These are phyloP conservation scores for Fusarium miscanthi DNA, from an alignment of 2,329 filamentous ascomycete species.

Conservation along the genomic window DNA sequence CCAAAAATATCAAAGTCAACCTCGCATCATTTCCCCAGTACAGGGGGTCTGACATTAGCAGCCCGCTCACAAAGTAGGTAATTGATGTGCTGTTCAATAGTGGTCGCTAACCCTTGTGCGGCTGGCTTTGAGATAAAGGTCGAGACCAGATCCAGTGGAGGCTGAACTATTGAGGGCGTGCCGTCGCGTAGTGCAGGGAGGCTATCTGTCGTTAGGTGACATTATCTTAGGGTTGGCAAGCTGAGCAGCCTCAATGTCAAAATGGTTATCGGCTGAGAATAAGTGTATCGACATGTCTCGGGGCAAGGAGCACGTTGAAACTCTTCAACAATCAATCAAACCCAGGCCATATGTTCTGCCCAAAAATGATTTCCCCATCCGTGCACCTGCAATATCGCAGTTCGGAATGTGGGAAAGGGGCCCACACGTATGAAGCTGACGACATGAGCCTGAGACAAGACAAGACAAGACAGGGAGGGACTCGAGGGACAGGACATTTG, in stretches of 20 bases:
- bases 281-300: conserved; percentile 17
- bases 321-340: conserved; percentile 8
- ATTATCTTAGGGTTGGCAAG: not conserved
- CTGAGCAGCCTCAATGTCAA: conserved; percentile 4
- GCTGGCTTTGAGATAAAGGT: conserved; percentile 10
- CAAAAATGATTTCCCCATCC: conserved; percentile 30
- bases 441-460: conserved; percentile 23
- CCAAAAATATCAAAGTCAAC: conserved; percentile 38
- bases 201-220: not conserved
- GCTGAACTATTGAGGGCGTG: conserved; percentile 26
- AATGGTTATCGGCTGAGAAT: not conserved
- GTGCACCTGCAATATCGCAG: conserved; percentile 29
- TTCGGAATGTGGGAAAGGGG: conserved; percentile 32
- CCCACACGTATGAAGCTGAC: conserved; percentile 28
- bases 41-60: conserved; percentile 37
- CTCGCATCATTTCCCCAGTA: conserved; percentile 32
- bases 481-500: conserved; percentile 1
- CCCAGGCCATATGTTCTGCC: conserved; percentile 13
- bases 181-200: conserved; percentile 15
- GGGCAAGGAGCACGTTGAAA: conserved; percentile 19
- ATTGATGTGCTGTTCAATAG: conserved; percentile 7
- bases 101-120: conserved; percentile 9
- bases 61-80: not conserved
- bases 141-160: conserved; percentile 18
- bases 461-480: not conserved